Conservation (phyloP, 2,329 filamentous ascomycete genomes). For the Ascochyta rabiei region DNA sequence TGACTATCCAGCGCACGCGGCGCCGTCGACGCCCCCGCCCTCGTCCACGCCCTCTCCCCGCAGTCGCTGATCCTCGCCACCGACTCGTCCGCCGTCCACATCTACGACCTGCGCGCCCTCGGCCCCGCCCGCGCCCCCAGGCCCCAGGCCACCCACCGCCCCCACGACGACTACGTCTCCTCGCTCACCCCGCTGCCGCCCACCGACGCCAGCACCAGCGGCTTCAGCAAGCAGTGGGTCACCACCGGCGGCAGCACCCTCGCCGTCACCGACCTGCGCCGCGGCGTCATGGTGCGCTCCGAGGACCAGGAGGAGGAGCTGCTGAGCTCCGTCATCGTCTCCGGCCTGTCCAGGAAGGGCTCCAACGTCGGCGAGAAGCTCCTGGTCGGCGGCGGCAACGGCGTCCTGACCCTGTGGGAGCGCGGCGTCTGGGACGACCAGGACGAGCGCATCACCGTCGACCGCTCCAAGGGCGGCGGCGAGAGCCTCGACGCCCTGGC, state of each 20-base stretch:
- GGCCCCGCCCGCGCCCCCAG: conserved; percentile 57
- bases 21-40: conserved; percentile 73
- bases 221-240: conserved; percentile 92
- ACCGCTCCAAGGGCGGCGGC: conserved; percentile 65
- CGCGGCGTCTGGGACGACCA: conserved; percentile 94
- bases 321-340: conserved; percentile 78
- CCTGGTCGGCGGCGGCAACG: conserved; percentile 77
- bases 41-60: conserved; percentile 83
- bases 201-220: conserved; percentile 79
- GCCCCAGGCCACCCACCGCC: conserved; percentile 77
- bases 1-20: conserved; percentile 47
- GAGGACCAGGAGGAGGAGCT: conserved; percentile 96
- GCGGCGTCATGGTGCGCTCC: conserved; percentile 84
- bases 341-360: conserved; percentile 73
- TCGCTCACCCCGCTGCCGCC: conserved; percentile 84
- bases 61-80: conserved; percentile 88
- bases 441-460: conserved; percentile 83
- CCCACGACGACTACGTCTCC: conserved; percentile 92
- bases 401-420: conserved; percentile 92
- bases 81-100: conserved; percentile 86
- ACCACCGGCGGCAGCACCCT: conserved; percentile 91
- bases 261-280: conserved; percentile 84
- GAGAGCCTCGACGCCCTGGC: conserved; percentile 83
- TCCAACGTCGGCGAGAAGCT: conserved; percentile 76
- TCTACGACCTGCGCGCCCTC: conserved; percentile 77